Evolutionary conservation across 2,329 filamentous ascomycete genomes (phyloP).

Genomic region (Peltaster fructicola): DNA sequence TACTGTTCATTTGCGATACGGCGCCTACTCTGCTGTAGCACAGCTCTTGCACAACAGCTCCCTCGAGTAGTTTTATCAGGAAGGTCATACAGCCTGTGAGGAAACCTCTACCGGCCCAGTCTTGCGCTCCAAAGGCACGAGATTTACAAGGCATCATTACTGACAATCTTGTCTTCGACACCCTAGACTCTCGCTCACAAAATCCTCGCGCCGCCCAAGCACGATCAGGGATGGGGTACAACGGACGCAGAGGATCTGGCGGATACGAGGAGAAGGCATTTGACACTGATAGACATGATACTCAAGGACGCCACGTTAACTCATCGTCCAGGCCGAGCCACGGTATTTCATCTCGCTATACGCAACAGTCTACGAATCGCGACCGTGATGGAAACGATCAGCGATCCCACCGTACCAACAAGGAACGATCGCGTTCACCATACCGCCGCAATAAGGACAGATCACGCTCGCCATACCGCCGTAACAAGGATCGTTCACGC

Average conservation of each 20-base stretch:
- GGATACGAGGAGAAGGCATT: conserved; percentile 69
- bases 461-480: conserved; percentile 17
- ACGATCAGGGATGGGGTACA: not conserved
- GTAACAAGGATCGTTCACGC: conserved; percentile 25
- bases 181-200: too few relatives aligned
- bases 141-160: too few relatives aligned
- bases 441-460: conserved; percentile 18
- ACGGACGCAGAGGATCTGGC: conserved; percentile 41
- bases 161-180: too few relatives aligned
- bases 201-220: too few relatives aligned
- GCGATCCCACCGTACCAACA: conserved; percentile 17
- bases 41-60: too few relatives aligned
- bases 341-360: conserved; percentile 19
- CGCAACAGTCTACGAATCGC: too few relatives aligned
- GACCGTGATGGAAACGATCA: conserved; percentile 6
- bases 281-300: conserved; percentile 50
- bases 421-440: conserved; percentile 15
- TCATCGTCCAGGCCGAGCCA: conserved; percentile 55
- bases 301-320: conserved; percentile 77
- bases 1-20: too few relatives aligned
- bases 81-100: too few relatives aligned
- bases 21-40: too few relatives aligned
- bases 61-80: too few relatives aligned
- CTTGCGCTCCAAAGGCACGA: too few relatives aligned
- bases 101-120: too few relatives aligned